Evolutionary conservation across 2,329 filamentous ascomycete genomes (phyloP).

Genomic region (Massarina eburnea): DNA sequence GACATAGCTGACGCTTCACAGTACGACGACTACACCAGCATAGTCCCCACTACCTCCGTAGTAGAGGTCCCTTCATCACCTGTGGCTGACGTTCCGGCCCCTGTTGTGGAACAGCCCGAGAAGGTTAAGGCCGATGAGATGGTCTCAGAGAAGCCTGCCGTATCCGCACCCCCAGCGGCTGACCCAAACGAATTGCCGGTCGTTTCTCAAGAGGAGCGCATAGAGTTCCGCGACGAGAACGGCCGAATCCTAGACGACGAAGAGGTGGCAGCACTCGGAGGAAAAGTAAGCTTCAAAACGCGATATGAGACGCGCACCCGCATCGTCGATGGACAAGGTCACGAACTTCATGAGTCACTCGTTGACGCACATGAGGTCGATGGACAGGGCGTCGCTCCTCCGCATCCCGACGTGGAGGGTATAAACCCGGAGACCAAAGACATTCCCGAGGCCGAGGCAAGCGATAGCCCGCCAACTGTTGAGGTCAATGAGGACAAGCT

Average conservation of each 20-base stretch:
- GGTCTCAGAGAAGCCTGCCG: constrained; percentile 29
- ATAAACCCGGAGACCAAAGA: constrained; percentile 58
- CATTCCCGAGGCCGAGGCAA: constrained; percentile 42
- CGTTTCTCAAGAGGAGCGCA: constrained; percentile 69
- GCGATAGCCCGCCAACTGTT: constrained; percentile 44
- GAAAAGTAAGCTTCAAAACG: constrained; percentile 94
- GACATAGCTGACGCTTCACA: constrained; percentile 1
- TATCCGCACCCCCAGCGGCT: constrained; percentile 32
- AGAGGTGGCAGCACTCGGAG: constrained; percentile 80
- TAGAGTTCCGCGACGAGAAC: constrained; percentile 94
- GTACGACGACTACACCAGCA: constrained; percentile 15
- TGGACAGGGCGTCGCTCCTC: constrained; percentile 48
- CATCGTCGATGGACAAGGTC: constrained; percentile 76
- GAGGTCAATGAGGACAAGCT: constrained; percentile 44
- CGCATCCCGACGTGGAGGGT: constrained; percentile 60
- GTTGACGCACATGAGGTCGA: constrained; percentile 39
- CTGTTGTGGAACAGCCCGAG: constrained; percentile 12
- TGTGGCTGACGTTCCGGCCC: constrained; percentile 19
- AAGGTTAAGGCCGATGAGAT: constrained; percentile 21
- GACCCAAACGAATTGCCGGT: constrained; percentile 32
- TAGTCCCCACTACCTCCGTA: constrained; percentile 23
- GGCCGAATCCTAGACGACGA: constrained; percentile 85
- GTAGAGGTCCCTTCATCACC: constrained; percentile 25
- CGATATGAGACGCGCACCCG: constrained; percentile 93
- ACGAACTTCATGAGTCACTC: constrained; percentile 64